A percentile compares a stretch with the other conserved stretches of the same genome.
phyloP scores from a whole-genome alignment of 176 grass and related monocot species.

The Oryza longistaminata region DNA sequence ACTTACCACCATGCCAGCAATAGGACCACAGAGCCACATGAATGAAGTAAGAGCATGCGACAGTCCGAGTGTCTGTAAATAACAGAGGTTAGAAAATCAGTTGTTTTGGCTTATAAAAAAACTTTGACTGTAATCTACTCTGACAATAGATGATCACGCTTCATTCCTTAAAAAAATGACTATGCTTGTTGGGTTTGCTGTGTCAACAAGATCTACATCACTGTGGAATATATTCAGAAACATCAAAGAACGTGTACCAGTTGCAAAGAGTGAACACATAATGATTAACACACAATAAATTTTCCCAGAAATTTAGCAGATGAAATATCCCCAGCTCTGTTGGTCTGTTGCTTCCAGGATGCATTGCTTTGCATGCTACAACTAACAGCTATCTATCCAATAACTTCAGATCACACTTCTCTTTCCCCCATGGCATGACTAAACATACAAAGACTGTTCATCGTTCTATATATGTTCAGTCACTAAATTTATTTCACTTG shows the following conservation, averaged over 20 bases:
- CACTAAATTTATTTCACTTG: neutral
- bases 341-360: neutral
- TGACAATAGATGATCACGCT: neutral
- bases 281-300: neutral
- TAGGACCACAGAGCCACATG: constrained; percentile 94
- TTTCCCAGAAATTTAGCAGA: neutral
- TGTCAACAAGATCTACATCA: no score
- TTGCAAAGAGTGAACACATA: neutral
- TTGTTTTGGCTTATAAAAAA: neutral
- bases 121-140: neutral
- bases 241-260: no score
- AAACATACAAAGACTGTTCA: neutral
- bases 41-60: constrained; percentile 84
- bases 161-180: neutral
- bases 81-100: constrained; percentile 34
- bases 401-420: constrained; percentile 10
- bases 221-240: no score
- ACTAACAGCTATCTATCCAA: neutral
- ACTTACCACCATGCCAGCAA: constrained; percentile 89
- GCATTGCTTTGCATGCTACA: neutral
- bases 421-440: neutral
- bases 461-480: neutral
- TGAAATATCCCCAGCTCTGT: neutral
- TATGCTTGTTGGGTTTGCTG: no score
- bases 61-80: constrained; percentile 72